These are phyloP conservation scores for Fusarium robinianum DNA, from an alignment of 2,329 filamentous ascomycete species.

Conservation along the genomic window DNA sequence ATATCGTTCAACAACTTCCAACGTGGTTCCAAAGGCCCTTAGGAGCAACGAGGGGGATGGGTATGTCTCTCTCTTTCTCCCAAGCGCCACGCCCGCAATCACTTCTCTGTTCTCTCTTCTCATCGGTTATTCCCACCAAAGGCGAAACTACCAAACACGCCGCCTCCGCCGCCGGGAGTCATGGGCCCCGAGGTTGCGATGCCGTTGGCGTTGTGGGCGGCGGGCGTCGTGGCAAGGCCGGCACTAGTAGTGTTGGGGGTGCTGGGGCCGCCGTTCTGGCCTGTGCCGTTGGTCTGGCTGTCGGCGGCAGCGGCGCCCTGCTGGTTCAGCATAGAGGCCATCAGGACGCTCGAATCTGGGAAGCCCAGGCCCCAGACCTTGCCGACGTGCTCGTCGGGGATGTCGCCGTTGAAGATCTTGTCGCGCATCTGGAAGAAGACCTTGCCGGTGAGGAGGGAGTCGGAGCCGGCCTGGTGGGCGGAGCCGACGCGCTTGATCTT, in stretches of 20 bases:
- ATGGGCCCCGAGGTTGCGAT: conserved; percentile 67
- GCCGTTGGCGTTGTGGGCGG: conserved; percentile 60
- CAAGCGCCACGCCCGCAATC: too few relatives aligned
- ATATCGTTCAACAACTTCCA: too few relatives aligned
- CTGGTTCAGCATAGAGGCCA: conserved; percentile 43
- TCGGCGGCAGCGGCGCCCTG: conserved; percentile 41
- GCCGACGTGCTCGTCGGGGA: conserved; percentile 80
- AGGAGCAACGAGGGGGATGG: too few relatives aligned
- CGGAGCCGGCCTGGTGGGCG: conserved; percentile 90
- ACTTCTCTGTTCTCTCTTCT: too few relatives aligned
- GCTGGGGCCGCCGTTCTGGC: conserved; percentile 55
- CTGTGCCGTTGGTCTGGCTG: conserved; percentile 43
- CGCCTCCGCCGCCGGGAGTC: conserved; percentile 76
- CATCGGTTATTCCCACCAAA: conserved; percentile 51
- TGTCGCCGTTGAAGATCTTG: conserved; percentile 81
- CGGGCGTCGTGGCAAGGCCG: conserved; percentile 54
- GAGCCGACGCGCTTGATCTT: conserved; percentile 86
- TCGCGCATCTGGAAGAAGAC: conserved; percentile 94
- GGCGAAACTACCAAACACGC: conserved; percentile 75
- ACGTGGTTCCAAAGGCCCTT: too few relatives aligned
- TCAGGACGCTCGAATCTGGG: conserved; percentile 59
- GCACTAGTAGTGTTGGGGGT: conserved; percentile 70
- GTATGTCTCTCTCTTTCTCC: too few relatives aligned
- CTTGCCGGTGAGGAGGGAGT: conserved; percentile 88
- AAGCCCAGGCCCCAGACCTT: conserved; percentile 93